Evolutionary conservation across 2,329 filamentous ascomycete genomes (phyloP).

Genomic region (Pseudocercospora ulei): DNA sequence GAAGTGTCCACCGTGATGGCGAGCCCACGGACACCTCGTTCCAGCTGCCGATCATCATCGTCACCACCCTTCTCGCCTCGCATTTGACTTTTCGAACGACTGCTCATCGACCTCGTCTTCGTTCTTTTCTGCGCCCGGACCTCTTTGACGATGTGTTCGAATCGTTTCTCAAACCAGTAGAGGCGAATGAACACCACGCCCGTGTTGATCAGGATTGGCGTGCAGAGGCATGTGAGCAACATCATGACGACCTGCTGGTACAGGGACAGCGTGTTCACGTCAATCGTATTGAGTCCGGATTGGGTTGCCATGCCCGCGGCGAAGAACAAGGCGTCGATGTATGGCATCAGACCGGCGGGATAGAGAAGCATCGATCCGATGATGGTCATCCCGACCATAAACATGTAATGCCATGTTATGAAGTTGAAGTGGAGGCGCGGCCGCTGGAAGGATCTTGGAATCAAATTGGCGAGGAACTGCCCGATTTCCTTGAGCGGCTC

Average conservation of each 20-base stretch:
- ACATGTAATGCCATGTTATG: constrained; percentile 72
- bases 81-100: constrained; percentile 23
- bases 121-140: constrained; percentile 56
- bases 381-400: constrained; percentile 65
- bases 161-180: constrained; percentile 97
- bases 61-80: constrained; percentile 23
- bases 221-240: constrained; percentile 61
- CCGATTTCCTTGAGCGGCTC: constrained; percentile 21
- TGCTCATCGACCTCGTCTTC: constrained; percentile 50
- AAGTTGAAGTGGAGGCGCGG: constrained; percentile 78
- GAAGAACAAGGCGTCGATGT: constrained; percentile 85
- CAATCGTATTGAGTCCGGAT: constrained; percentile 74
- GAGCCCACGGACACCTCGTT: constrained; percentile 53
- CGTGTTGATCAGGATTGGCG: constrained; percentile 74
- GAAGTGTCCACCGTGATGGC: constrained; percentile 50
- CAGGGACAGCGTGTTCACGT: constrained; percentile 41
- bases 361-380: constrained; percentile 70
- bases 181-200: constrained; percentile 84
- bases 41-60: constrained; percentile 43
- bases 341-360: constrained; percentile 48
- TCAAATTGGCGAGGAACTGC: constrained; percentile 17
- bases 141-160: constrained; percentile 71
- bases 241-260: constrained; percentile 57
- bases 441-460: constrained; percentile 32
- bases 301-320: constrained; percentile 79